These are phyloP conservation scores for Petunia secreta DNA, from an alignment of 257 asterid species.

Conservation along the genomic window DNA sequence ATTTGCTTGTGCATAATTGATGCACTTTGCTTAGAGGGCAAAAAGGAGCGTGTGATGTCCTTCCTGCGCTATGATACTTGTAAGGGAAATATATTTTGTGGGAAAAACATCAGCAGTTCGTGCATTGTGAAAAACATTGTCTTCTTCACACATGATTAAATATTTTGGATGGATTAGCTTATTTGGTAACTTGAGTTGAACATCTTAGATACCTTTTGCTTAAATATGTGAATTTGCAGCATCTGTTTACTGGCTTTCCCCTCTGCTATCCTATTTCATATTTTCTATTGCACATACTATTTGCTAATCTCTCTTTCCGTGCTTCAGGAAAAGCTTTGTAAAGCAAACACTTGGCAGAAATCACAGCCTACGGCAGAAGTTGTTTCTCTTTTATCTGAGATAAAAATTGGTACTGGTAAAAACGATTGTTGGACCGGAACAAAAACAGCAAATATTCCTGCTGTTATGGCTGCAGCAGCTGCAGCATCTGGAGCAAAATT, in stretches of 20 bases:
- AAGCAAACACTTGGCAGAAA: conserved; percentile 93
- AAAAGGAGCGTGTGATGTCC: not conserved
- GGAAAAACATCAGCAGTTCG: not conserved
- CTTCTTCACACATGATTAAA: not conserved
- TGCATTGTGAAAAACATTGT: not conserved
- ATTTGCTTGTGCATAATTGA: not conserved
- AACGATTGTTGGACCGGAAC: conserved; percentile 95
- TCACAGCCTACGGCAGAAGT: conserved; percentile 93
- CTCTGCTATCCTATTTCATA: not conserved
- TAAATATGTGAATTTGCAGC: not conserved
- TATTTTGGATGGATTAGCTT: not conserved
- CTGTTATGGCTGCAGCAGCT: conserved; percentile 97
- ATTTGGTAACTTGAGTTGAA: not conserved
- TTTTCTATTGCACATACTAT: conserved; percentile 8
- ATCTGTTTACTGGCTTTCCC: not conserved
- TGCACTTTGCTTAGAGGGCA: conserved; percentile 22
- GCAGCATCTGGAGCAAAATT: conserved; percentile 98
- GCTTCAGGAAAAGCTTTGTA: conserved; percentile 84
- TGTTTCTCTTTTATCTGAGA: conserved; percentile 94
- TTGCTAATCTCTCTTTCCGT: conserved; percentile 2
- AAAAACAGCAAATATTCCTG: conserved; percentile 71
- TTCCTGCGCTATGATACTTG: not conserved
- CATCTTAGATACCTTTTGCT: conserved; percentile 7
- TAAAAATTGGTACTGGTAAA: conserved; percentile 96
- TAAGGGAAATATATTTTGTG: not conserved